These are phyloP conservation scores for Aureobasidium musti DNA, from an alignment of 2,329 filamentous ascomycete species.

Conservation along the genomic window DNA sequence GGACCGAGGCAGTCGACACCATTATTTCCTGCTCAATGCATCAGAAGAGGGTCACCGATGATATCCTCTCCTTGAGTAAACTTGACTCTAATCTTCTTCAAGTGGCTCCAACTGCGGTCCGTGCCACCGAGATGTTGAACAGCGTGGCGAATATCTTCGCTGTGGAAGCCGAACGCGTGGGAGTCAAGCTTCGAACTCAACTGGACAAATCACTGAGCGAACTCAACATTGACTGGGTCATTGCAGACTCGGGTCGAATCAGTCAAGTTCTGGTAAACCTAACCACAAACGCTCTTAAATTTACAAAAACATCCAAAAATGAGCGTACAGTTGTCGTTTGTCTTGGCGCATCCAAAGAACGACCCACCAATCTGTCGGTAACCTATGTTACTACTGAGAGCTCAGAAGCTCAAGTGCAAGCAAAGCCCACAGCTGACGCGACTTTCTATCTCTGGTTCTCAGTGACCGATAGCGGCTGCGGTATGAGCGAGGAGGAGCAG, in stretches of 20 bases:
- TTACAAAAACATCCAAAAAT: slow-evolving; percentile 28
- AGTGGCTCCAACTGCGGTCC: slow-evolving; percentile 46
- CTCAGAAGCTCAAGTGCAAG: neutral
- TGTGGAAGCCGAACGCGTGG: slow-evolving; percentile 43
- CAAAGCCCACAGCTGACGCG: neutral
- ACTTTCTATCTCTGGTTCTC: slow-evolving; percentile 42
- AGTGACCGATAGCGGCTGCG: slow-evolving; percentile 43
- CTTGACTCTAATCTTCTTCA: slow-evolving; percentile 40
- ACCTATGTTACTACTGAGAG: neutral
- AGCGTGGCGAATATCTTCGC: slow-evolving; percentile 41
- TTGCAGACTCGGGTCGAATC: slow-evolving; percentile 38
- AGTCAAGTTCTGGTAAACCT: slow-evolving; percentile 45
- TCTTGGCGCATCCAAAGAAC: slow-evolving; percentile 39
- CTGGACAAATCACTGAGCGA: slow-evolving; percentile 39
- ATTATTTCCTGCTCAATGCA: slow-evolving; percentile 52
- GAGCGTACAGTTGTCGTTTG: slow-evolving; percentile 40
- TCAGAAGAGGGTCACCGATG: slow-evolving; percentile 49
- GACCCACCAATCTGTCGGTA: neutral
- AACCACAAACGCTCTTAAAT: slow-evolving; percentile 38
- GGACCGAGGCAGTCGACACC: slow-evolving; percentile 41
- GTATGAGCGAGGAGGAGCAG: slow-evolving; percentile 41
- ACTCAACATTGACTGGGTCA: slow-evolving; percentile 36
- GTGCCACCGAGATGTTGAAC: slow-evolving; percentile 40
- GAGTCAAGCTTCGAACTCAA: slow-evolving; percentile 51
- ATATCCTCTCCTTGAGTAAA: slow-evolving; percentile 49